Evolutionary conservation across 306 rosid species (phyloP).

Genomic region (Boehmeria nivea): DNA sequence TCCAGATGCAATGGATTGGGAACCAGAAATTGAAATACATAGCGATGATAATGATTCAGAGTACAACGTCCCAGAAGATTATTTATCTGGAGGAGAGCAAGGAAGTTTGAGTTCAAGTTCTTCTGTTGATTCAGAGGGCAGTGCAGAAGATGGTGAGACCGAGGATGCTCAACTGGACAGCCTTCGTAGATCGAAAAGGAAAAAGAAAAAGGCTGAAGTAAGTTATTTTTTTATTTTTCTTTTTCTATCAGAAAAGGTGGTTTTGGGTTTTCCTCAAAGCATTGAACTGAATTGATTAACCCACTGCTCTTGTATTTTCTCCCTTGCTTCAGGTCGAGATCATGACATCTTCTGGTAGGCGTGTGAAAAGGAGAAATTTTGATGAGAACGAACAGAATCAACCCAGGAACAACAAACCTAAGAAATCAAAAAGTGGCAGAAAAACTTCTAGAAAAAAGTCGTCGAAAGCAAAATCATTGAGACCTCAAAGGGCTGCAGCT

Average conservation of each 20-base stretch:
- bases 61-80: constrained; percentile 75
- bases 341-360: constrained; percentile 96
- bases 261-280: constrained; percentile 1
- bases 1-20: constrained; percentile 88
- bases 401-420: constrained; percentile 34
- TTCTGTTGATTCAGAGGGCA: constrained; percentile 64
- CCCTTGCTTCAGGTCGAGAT: constrained; percentile 57
- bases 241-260: background rate
- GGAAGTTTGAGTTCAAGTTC: constrained; percentile 61
- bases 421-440: constrained; percentile 56
- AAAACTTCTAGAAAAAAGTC: constrained; percentile 53
- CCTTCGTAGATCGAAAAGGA: constrained; percentile 76
- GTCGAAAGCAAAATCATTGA: constrained; percentile 62
- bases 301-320: constrained; percentile 14
- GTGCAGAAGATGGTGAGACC: constrained; percentile 64
- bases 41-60: constrained; percentile 92
- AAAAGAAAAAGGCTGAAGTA: constrained; percentile 70
- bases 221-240: constrained; percentile 24
- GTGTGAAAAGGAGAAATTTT: constrained; percentile 84
- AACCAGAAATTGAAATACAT: constrained; percentile 75
- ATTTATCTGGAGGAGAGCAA: constrained; percentile 66
- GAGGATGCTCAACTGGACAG: constrained; percentile 55
- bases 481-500: constrained; percentile 97
- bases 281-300: constrained; percentile 27
- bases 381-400: constrained; percentile 65